phyloP scores from a whole-genome alignment of 2,329 filamentous ascomycete species.

The Pestalotiopsis sp. region DNA sequence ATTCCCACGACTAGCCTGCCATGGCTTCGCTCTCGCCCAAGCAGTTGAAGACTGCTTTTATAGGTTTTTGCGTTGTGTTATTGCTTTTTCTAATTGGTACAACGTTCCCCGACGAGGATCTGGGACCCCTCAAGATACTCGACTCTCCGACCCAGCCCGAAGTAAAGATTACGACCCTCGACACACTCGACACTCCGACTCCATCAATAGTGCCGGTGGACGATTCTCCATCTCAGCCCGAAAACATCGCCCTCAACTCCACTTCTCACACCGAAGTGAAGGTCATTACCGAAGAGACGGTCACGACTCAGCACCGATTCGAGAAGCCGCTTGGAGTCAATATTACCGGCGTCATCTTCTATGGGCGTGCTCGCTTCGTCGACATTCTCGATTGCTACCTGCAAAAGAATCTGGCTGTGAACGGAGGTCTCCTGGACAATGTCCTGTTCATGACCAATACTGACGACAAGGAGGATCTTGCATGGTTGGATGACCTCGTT shows the following conservation, averaged over 20 bases:
- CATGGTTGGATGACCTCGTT: conserved; percentile 39
- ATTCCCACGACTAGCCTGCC: not conserved
- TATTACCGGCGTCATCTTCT: conserved; percentile 48
- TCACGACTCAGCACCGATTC: not conserved
- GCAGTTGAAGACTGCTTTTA: not conserved
- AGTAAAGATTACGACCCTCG: no score
- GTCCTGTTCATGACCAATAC: conserved; percentile 46
- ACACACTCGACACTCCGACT: not conserved
- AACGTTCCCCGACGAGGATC: not conserved
- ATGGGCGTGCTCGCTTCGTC: conserved; percentile 42
- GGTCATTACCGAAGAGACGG: no score
- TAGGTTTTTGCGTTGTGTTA: not conserved
- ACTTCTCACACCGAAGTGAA: no score
- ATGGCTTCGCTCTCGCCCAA: not conserved
- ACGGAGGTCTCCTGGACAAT: conserved; percentile 44
- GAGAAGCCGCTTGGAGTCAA: conserved; percentile 30
- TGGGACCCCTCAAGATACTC: not conserved
- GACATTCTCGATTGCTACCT: conserved; percentile 48
- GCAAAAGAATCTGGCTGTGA: conserved; percentile 42
- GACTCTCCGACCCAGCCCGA: not conserved
- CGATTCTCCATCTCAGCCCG: no score
- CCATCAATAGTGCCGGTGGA: not conserved
- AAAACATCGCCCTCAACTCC: no score
- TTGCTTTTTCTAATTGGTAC: not conserved
- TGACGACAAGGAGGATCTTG: conserved; percentile 36